A percentile compares a stretch with the other conserved stretches of the same genome.
These are phyloP conservation scores for Mycena rosella DNA, from an alignment of 768 basidiomycete genomes.

Conservation along the genomic window DNA sequence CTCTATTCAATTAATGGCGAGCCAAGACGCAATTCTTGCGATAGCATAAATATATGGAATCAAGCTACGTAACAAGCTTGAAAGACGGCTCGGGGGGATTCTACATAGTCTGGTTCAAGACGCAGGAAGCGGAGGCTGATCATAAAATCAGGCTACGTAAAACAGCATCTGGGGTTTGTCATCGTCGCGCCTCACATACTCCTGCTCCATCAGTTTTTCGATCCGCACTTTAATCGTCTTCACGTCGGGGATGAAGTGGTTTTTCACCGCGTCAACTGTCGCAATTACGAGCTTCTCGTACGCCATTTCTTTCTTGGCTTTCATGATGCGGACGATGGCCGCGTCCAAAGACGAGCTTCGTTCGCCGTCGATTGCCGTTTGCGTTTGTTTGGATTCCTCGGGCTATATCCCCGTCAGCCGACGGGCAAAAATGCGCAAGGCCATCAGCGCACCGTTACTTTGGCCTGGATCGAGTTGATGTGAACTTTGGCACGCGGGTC, in stretches of 20 bases:
- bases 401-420: slow-evolving; percentile 58
- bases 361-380: slow-evolving; percentile 88
- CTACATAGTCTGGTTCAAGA: too few relatives aligned
- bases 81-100: too few relatives aligned
- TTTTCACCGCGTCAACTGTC: slow-evolving; percentile 89
- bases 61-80: too few relatives aligned
- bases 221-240: slow-evolving; percentile 88
- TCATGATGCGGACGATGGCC: slow-evolving; percentile 98
- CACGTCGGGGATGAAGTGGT: slow-evolving; percentile 89
- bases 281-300: slow-evolving; percentile 85
- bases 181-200: slow-evolving; percentile 86
- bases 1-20: not conserved
- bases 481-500: slow-evolving; percentile 85
- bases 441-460: slow-evolving; percentile 77
- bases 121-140: too few relatives aligned
- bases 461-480: slow-evolving; percentile 96
- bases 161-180: slow-evolving; percentile 78
- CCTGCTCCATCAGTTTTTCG: slow-evolving; percentile 84
- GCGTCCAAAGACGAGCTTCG: slow-evolving; percentile 90
- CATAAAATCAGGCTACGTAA: slow-evolving; percentile 75
- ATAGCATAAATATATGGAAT: too few relatives aligned
- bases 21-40: slow-evolving; percentile 23
- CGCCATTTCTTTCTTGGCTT: slow-evolving; percentile 86
- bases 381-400: slow-evolving; percentile 89
- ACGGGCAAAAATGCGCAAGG: not conserved